Conservation (phyloP, 345 rosid genomes). For the Murraya paniculata region DNA sequence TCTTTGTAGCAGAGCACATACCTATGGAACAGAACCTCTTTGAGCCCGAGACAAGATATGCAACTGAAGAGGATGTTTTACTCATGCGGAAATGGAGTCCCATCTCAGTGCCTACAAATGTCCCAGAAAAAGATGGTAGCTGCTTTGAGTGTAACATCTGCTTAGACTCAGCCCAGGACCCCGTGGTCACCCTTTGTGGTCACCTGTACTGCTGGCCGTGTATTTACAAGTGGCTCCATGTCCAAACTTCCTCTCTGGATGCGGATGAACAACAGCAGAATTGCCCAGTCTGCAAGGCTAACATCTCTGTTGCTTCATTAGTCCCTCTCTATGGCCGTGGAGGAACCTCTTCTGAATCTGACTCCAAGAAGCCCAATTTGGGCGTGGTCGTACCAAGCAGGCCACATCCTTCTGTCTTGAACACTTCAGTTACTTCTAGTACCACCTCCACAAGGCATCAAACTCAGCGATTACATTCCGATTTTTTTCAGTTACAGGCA, state of each 20-base stretch:
- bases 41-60: slow-evolving; percentile 34
- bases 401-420: slow-evolving; percentile 39
- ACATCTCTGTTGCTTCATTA: slow-evolving; percentile 53
- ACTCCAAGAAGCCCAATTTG: slow-evolving; percentile 23
- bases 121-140: slow-evolving; percentile 34
- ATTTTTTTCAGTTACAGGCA: slow-evolving; percentile 19
- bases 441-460: slow-evolving; percentile 19
- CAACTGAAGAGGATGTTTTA: slow-evolving; percentile 26
- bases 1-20: slow-evolving; percentile 24
- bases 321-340: slow-evolving; percentile 93
- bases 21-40: slow-evolving; percentile 40
- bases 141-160: slow-evolving; percentile 79
- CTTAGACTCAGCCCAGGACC: slow-evolving; percentile 66
- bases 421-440: slow-evolving; percentile 11
- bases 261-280: slow-evolving; percentile 40
- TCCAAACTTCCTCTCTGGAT: slow-evolving; percentile 37
- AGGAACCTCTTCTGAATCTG: slow-evolving; percentile 37
- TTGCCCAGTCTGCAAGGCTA: slow-evolving; percentile 88
- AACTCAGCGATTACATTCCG: slow-evolving; percentile 24
- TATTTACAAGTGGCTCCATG: slow-evolving; percentile 60
- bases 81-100: slow-evolving; percentile 39
- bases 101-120: slow-evolving; percentile 12
- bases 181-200: slow-evolving; percentile 81
- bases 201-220: slow-evolving; percentile 93
- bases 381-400: slow-evolving; percentile 55